Conservation (phyloP, 139 green algal species). For the Chlorella vulgaris region DNA sequence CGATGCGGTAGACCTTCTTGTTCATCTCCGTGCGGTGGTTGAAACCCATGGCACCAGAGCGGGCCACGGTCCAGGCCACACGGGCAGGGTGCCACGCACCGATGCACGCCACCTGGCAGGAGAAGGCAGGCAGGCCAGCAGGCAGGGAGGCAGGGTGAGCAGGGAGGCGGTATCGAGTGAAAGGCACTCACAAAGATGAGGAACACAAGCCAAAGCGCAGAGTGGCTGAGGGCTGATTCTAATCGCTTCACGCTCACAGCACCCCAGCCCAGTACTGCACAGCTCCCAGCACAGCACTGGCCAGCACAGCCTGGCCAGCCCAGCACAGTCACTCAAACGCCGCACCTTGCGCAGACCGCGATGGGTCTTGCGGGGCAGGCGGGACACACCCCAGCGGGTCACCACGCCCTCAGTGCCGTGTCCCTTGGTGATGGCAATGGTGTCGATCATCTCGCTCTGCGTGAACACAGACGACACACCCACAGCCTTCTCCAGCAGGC, state of each 20-base stretch:
- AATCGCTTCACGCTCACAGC: too few relatives aligned
- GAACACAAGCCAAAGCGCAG: too few relatives aligned
- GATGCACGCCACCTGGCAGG: conserved; percentile 88
- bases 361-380: conserved; percentile 99
- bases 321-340: too few relatives aligned
- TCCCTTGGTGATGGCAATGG: conserved; percentile 97
- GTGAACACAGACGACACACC: conserved; percentile 88
- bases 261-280: too few relatives aligned
- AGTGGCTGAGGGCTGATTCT: too few relatives aligned
- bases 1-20: conserved; percentile 99
- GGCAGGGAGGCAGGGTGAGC: not conserved
- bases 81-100: conserved; percentile 98
- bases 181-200: too few relatives aligned
- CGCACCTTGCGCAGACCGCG: conserved; percentile 96
- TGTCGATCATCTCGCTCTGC: conserved; percentile 98
- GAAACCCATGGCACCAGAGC: conserved; percentile 96
- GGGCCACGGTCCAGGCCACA: conserved; percentile 95
- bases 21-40: conserved; percentile 99
- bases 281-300: too few relatives aligned
- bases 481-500: conserved; percentile 95
- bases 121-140: not conserved
- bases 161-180: too few relatives aligned
- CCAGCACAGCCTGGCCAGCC: too few relatives aligned
- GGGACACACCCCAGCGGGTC: conserved; percentile 97
- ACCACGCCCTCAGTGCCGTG: conserved; percentile 97